These are phyloP conservation scores for Hylodesmum podocarpum DNA, from an alignment of 306 rosid species.

Conservation along the genomic window DNA sequence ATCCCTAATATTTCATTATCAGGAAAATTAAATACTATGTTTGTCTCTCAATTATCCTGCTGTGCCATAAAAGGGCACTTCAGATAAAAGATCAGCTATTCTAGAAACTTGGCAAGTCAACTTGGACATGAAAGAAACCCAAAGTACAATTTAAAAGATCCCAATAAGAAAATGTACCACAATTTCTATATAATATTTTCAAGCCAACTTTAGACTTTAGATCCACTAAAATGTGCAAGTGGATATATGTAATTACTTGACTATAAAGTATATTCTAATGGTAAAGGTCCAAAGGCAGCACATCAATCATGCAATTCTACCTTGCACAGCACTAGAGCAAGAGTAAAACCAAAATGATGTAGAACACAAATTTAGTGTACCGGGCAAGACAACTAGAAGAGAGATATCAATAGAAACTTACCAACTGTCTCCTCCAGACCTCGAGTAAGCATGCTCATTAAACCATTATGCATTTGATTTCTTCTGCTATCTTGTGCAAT, in stretches of 20 bases:
- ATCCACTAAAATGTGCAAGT: slow-evolving; percentile 3
- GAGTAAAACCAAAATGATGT: not conserved
- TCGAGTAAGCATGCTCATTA: slow-evolving; percentile 40
- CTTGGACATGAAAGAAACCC: too few species aligned
- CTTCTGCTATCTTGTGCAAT: slow-evolving; percentile 34
- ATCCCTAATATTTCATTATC: not conserved
- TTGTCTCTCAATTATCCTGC: not conserved
- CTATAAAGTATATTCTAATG: not conserved
- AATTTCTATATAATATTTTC: not conserved
- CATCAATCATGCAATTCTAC: not conserved
- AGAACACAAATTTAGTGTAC: not conserved
- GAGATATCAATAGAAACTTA: slow-evolving; percentile 40
- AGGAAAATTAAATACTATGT: not conserved
- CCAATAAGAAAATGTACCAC: not conserved
- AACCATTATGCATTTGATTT: slow-evolving; percentile 40
- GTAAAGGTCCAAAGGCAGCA: not conserved
- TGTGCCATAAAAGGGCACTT: not conserved
- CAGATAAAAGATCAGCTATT: not conserved
- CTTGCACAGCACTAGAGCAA: not conserved
- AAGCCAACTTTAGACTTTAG: not conserved
- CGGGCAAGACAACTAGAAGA: not conserved
- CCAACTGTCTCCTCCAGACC: slow-evolving; percentile 68
- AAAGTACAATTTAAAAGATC: not conserved
- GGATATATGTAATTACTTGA: not conserved
- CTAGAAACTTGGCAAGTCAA: not conserved